A percentile compares a stretch with the other conserved stretches of the same genome.
phyloP scores from a whole-genome alignment of 352 stramenopile genomes.

The Aphanomyces stellatus region DNA sequence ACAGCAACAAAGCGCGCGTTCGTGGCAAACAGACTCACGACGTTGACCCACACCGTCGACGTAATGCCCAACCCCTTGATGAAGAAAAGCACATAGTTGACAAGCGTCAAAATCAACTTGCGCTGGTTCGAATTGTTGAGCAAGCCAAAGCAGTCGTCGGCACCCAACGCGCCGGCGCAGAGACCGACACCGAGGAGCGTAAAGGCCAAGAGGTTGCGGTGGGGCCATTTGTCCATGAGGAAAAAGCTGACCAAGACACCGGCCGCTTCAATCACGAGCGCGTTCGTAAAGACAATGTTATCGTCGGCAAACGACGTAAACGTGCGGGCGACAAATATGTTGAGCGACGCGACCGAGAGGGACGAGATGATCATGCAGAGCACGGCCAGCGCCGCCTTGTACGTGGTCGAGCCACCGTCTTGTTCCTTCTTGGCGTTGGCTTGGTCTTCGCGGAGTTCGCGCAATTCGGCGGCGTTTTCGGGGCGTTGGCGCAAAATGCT shows the following conservation, averaged over 20 bases:
- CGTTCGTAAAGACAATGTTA: conserved; percentile 77
- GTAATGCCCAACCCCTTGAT: conserved; percentile 65
- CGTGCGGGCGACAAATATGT: conserved; percentile 63
- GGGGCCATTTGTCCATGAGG: conserved; percentile 74
- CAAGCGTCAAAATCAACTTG: conserved; percentile 56
- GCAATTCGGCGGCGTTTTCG: conserved; percentile 58
- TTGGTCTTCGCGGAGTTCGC: conserved; percentile 71
- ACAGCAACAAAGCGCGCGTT: conserved; percentile 49
- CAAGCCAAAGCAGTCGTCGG: conserved; percentile 43
- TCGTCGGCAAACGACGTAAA: conserved; percentile 50
- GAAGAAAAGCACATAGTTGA: conserved; percentile 64
- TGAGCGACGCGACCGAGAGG: conserved; percentile 51
- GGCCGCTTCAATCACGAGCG: conserved; percentile 51
- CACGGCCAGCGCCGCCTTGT: conserved; percentile 63
- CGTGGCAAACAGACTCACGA: conserved; percentile 61
- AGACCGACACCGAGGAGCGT: conserved; percentile 49
- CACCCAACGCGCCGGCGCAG: conserved; percentile 40
- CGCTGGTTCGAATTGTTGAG: conserved; percentile 42
- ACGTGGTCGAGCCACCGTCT: conserved; percentile 27
- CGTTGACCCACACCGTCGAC: conserved; percentile 64
- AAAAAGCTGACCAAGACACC: conserved; percentile 77
- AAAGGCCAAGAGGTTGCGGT: conserved; percentile 61
- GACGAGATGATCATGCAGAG: conserved; percentile 62
- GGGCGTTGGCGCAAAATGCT: conserved; percentile 69
- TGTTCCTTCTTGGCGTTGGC: conserved; percentile 40